A percentile compares a stretch with the other conserved stretches of the same genome.
These are phyloP conservation scores for Pyrenochaeta sp. DNA, from an alignment of 2,329 filamentous ascomycete species.

Conservation along the genomic window DNA sequence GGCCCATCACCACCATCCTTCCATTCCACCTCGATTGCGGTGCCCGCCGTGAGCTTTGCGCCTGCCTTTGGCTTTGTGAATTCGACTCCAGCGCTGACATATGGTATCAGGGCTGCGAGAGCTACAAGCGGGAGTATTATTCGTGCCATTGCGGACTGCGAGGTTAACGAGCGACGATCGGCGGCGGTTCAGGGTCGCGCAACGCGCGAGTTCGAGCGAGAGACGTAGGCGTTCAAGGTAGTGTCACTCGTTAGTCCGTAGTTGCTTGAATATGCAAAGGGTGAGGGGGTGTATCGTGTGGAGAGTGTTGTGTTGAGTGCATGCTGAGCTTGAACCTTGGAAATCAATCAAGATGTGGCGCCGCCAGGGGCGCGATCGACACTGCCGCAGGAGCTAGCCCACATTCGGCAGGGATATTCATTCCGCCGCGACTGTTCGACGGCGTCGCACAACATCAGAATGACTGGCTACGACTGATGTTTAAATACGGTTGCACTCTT, in stretches of 20 bases:
- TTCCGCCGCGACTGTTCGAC: conserved; percentile 6
- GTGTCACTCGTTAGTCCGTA: not conserved
- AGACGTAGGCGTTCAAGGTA: not conserved
- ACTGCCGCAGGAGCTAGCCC: conserved; percentile 32
- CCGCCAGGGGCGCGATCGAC: conserved; percentile 38
- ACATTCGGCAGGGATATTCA: conserved; percentile 24
- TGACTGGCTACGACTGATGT: not conserved
- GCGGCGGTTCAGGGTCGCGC: not conserved
- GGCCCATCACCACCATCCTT: conserved; percentile 63
- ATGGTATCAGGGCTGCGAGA: conserved; percentile 51
- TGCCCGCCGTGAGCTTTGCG: conserved; percentile 58
- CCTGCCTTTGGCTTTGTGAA: conserved; percentile 64
- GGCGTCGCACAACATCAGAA: not conserved
- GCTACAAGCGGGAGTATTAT: conserved; percentile 35
- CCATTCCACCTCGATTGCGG: conserved; percentile 64
- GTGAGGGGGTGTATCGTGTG: conserved; percentile 1
- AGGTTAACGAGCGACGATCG: conserved; percentile 27
- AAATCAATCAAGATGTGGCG: conserved; percentile 34
- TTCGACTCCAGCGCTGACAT: conserved; percentile 61
- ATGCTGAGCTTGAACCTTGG: conserved; percentile 14
- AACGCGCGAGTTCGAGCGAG: conserved; percentile 1
- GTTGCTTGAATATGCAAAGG: not conserved
- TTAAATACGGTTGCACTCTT: not conserved
- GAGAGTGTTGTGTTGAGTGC: conserved; percentile 10
- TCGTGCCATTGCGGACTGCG: conserved; percentile 36